phyloP scores from a whole-genome alignment of 768 basidiomycete species.

The Lentinula guzmanii region DNA sequence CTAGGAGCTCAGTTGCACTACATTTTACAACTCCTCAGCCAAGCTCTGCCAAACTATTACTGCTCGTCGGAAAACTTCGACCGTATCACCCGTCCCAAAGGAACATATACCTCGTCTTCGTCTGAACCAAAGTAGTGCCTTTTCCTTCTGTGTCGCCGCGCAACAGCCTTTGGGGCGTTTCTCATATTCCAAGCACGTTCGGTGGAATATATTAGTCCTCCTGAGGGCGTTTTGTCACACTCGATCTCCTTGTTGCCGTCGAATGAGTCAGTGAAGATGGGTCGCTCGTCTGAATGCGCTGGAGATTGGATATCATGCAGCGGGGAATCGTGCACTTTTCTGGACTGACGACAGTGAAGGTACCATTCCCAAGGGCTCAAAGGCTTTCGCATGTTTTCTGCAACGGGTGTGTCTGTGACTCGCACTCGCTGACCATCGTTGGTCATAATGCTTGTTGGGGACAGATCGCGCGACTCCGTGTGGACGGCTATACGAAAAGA shows the following conservation, averaged over 20 bases:
- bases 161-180: background rate
- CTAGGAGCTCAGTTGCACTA: too few relatives aligned
- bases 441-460: background rate
- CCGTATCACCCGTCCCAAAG: background rate
- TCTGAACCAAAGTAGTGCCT: background rate
- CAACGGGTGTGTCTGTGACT: too few relatives aligned
- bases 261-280: background rate
- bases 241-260: background rate
- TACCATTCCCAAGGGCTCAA: too few relatives aligned
- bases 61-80: background rate
- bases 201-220: background rate
- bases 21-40: too few relatives aligned
- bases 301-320: background rate
- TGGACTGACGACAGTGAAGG: too few relatives aligned
- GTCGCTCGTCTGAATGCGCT: background rate
- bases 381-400: too few relatives aligned
- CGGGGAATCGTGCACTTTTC: background rate
- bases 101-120: background rate
- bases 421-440: too few relatives aligned
- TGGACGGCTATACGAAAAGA: too few relatives aligned
- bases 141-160: background rate
- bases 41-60: too few relatives aligned
- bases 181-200: background rate
- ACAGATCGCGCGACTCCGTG: background rate
- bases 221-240: background rate